These are phyloP conservation scores for Inonotus hispidus DNA, from an alignment of 1,284 basidiomycete species.

Conservation along the genomic window DNA sequence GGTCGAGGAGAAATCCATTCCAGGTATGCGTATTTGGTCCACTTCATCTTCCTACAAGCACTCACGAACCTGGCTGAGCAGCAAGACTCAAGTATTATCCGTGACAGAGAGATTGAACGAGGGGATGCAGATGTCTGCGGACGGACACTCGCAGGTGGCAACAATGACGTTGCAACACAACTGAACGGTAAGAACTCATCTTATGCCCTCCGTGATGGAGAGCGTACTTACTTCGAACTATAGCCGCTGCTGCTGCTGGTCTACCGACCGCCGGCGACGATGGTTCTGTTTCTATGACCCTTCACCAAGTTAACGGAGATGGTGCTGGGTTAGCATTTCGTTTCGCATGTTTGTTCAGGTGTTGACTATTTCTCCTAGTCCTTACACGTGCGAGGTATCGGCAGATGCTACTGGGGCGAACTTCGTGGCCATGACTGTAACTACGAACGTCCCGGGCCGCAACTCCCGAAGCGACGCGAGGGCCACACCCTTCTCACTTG, in stretches of 20 bases:
- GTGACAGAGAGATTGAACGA: constrained; percentile 20
- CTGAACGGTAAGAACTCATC: constrained; percentile 17
- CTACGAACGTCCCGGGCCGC: constrained; percentile 22
- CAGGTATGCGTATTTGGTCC: constrained; percentile 16
- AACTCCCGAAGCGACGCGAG: constrained; percentile 23
- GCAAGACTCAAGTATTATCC: constrained; percentile 25
- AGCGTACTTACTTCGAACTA: background rate
- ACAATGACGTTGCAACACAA: constrained; percentile 21
- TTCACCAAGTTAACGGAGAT: constrained; percentile 25
- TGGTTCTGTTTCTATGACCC: constrained; percentile 23
- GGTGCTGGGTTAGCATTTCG: constrained; percentile 20
- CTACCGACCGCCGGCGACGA: constrained; percentile 18
- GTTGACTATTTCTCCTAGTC: constrained; percentile 5
- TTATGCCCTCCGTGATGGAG: background rate
- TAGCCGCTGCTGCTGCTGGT: constrained; percentile 21
- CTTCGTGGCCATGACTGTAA: constrained; percentile 23
- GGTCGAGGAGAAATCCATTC: constrained; percentile 22
- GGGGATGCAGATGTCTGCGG: constrained; percentile 23
- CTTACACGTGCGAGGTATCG: constrained; percentile 23
- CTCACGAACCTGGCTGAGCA: background rate
- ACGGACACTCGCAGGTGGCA: constrained; percentile 21
- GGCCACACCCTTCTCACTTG: constrained; percentile 23
- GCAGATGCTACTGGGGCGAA: constrained; percentile 22
- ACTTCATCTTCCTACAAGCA: background rate
- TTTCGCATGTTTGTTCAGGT: background rate